Evolutionary conservation across 31 red algal species (phyloP).

Genomic region (Odonthalia washingtoniensis): DNA sequence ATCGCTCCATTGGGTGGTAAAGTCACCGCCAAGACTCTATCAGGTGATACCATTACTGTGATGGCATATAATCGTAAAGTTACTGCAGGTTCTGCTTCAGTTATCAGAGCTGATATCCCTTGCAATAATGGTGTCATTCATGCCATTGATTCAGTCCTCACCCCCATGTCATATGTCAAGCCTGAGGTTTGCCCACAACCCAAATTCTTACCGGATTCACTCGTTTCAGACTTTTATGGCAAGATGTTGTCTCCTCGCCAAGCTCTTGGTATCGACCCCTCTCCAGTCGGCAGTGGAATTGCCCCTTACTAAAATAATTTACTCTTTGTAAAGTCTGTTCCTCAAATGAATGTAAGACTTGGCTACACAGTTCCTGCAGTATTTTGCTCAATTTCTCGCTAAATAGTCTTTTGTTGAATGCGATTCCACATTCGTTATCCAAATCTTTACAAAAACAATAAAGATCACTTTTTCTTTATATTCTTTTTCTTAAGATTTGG

Average conservation of each 20-base stretch:
- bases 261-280: slow-evolving; percentile 79
- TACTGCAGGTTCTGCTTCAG: slow-evolving; percentile 67
- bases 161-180: slow-evolving; percentile 45
- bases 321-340: no score
- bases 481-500: no score
- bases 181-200: slow-evolving; percentile 43
- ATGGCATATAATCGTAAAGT: slow-evolving; percentile 77
- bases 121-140: slow-evolving; percentile 84
- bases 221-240: slow-evolving; percentile 60
- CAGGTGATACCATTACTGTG: slow-evolving; percentile 57
- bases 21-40: slow-evolving; percentile 34
- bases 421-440: no score
- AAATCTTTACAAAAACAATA: no score
- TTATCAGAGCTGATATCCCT: slow-evolving; percentile 71
- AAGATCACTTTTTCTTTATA: no score
- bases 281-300: slow-evolving; percentile 51
- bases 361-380: no score
- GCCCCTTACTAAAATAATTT: neutral
- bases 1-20: slow-evolving; percentile 34
- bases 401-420: no score
- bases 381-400: no score
- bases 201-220: slow-evolving; percentile 57
- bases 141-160: slow-evolving; percentile 63
- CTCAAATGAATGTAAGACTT: no score
- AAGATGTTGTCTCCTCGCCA: slow-evolving; percentile 70